Evolutionary conservation across 306 rosid species (phyloP).

Genomic region (Rosa persica): DNA sequence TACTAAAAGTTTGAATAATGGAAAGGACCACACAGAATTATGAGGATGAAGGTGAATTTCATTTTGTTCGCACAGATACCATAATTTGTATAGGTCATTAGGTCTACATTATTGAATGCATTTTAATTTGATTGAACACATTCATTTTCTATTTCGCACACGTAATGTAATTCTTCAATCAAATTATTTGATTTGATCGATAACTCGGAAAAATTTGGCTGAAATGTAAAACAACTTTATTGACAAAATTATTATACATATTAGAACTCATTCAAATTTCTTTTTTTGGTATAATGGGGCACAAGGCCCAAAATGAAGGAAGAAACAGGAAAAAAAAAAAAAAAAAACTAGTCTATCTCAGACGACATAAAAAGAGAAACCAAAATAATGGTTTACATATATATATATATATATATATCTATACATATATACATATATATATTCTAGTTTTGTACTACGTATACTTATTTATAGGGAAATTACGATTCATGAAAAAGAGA

Average conservation of each 20-base stretch:
- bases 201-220: too few species aligned
- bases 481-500: neutral
- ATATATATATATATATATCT: neutral
- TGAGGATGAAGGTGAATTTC: neutral
- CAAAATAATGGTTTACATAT: too few species aligned
- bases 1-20: constrained; percentile 50
- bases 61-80: neutral
- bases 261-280: too few species aligned
- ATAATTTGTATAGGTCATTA: neutral
- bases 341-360: too few species aligned
- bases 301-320: too few species aligned
- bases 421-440: too few species aligned
- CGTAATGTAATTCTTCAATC: neutral
- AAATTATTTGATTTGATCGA: neutral
- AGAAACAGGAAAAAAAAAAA: too few species aligned
- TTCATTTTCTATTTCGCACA: too few species aligned
- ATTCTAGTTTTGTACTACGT: neutral
- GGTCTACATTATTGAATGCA: neutral
- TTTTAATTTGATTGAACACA: neutral
- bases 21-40: constrained; percentile 30
- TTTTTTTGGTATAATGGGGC: too few species aligned
- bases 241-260: too few species aligned
- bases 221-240: too few species aligned
- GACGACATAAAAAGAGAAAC: too few species aligned
- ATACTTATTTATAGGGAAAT: neutral